phyloP scores from a whole-genome alignment of 306 rosid species.

The Sesbania bispinosa region DNA sequence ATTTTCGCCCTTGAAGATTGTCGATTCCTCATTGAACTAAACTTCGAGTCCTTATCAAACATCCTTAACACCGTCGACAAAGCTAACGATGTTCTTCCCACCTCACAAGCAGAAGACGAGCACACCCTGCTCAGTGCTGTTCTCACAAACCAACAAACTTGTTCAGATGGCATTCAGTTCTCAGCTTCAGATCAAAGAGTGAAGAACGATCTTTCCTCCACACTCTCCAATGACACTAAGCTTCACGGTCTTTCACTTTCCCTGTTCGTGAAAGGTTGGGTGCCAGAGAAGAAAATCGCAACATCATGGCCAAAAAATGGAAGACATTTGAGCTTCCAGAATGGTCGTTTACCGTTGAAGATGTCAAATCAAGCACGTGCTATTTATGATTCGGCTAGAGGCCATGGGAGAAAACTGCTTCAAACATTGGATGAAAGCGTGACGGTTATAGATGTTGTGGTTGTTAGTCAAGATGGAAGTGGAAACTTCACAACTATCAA shows the following conservation, averaged over 20 bases:
- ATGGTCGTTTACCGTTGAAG: conserved; percentile 50
- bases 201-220: conserved; percentile 29
- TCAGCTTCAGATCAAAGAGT: conserved; percentile 41
- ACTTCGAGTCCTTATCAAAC: conserved; percentile 41
- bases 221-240: conserved; percentile 53
- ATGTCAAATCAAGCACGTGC: conserved; percentile 46
- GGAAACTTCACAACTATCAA: no score
- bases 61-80: conserved; percentile 28
- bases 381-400: conserved; percentile 44
- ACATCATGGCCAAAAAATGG: conserved; percentile 29
- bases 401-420: conserved; percentile 43
- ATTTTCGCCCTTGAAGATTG: conserved; percentile 64
- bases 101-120: conserved; percentile 46
- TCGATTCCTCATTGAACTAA: conserved; percentile 40
- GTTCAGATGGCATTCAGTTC: conserved; percentile 53
- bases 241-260: conserved; percentile 59
- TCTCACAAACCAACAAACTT: conserved; percentile 67
- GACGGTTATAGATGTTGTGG: no score
- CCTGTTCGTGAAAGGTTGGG: conserved; percentile 58
- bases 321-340: conserved; percentile 30
- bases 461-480: no score
- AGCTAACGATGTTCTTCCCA: conserved; percentile 24
- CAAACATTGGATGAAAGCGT: not conserved
- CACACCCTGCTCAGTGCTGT: conserved; percentile 48
- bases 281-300: conserved; percentile 36